Base-by-base conservation (phyloP, 306 rosid species). In the Cucurbita moschata region DNA sequence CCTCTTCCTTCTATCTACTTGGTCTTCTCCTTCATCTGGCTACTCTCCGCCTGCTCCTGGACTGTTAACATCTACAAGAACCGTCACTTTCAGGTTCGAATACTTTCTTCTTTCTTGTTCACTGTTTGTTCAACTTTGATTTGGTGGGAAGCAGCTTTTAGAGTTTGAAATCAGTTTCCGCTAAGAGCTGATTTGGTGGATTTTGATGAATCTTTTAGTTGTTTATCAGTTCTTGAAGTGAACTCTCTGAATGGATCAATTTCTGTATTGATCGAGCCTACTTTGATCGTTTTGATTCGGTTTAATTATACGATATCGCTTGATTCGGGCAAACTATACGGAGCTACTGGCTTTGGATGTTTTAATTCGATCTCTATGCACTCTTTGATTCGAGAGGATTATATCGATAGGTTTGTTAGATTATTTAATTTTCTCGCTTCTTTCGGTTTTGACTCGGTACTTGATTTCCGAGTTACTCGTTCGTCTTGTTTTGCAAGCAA, bases 31-130 rank as follows among this genome's bases (percentile, higher is more conserved):
- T 83, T 85, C 35, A 78, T 95, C 73, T 95, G 97, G 99, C 77
- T 91, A 51, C 67, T 89, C 88, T 88, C 91, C 65, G 91, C 91
- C 66, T 91, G 83, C 77, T 87, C 92, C 52, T 95, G 99, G 99
- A 88, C 99, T 74, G 51, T 83, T 77, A 91, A 89, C 79, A 89
- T 96, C 81, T 91, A 79, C 81, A 88, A 81, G 74, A 89, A 80
- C 61, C 96, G 99, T 79, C 97, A 84, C 78, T 90, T 81, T 74
- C 99, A 91, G 99, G 99, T 88, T 53, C 12, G 0, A 16, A 6
- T 8, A 4, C 61, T 46, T 55, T 61, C 15, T n/a, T 21, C 61
- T 5, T 67, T 14, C 13, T 72, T 58, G 1, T 64, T 44, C 58
- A 26, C 26, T 26, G 26, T 26, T 51, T 10, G 10, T 11, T 19